phyloP scores from a whole-genome alignment of 2,329 filamentous ascomycete species.

The Sporothrix humicola region DNA sequence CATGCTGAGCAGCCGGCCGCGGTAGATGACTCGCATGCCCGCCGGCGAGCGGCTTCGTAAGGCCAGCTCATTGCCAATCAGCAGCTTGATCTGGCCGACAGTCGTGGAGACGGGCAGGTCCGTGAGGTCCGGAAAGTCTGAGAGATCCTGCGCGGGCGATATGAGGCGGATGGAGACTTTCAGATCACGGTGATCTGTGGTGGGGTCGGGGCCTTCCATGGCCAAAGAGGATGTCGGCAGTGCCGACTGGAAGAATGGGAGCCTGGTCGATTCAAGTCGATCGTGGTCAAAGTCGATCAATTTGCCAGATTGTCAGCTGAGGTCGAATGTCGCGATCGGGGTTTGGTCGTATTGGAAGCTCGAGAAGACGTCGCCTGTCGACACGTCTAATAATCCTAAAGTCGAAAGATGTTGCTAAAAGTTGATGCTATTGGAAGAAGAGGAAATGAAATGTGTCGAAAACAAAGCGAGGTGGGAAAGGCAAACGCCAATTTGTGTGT shows the following conservation, averaged over 20 bases:
- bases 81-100: conserved; percentile 31
- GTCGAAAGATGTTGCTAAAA: not conserved
- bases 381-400: not conserved
- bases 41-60: conserved; percentile 22
- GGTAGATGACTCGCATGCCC: conserved; percentile 38
- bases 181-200: not conserved
- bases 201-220: not conserved
- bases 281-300: not conserved
- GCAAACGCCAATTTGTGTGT: not conserved
- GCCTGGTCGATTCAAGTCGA: not conserved
- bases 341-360: not conserved
- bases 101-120: conserved; percentile 30
- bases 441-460: not conserved
- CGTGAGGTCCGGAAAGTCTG: conserved; percentile 31
- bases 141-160: conserved; percentile 33
- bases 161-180: conserved; percentile 34
- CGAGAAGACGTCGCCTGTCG: not conserved
- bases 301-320: not conserved
- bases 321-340: not conserved
- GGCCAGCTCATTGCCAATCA: conserved; percentile 30
- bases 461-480: not conserved
- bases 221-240: not conserved
- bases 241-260: not conserved
- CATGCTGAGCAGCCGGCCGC: conserved; percentile 34
- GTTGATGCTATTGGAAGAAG: not conserved